Conservation (phyloP, 2,329 filamentous ascomycete genomes). For the Tolypocladium guangdongense region DNA sequence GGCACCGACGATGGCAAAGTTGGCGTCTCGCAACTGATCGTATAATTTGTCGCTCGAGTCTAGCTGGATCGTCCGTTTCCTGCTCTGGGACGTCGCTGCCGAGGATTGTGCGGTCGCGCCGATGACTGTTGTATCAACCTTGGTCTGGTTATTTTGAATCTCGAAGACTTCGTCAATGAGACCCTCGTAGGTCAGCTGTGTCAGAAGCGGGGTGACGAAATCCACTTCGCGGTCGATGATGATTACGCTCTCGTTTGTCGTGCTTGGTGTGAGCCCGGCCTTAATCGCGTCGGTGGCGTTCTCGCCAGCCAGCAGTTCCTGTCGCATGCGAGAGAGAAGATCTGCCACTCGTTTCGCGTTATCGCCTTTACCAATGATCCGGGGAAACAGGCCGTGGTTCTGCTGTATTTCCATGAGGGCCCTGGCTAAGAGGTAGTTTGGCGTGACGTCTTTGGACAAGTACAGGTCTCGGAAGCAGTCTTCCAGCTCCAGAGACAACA, state of each 20-base stretch:
- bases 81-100: conserved; percentile 44
- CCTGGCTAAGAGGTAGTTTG: conserved; percentile 79
- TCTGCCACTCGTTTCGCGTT: conserved; percentile 85
- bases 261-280: conserved; percentile 71
- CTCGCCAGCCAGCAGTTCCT: conserved; percentile 74
- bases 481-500: conserved; percentile 83
- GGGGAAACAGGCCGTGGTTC: conserved; percentile 83
- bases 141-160: conserved; percentile 85
- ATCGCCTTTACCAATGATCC: conserved; percentile 91
- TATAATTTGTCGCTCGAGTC: conserved; percentile 87
- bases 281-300: conserved; percentile 50
- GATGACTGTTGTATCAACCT: conserved; percentile 83
- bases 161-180: conserved; percentile 88
- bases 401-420: conserved; percentile 92
- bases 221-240: conserved; percentile 94
- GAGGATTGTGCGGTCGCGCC: conserved; percentile 58
- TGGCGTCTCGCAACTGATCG: conserved; percentile 76
- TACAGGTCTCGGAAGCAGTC: conserved; percentile 82
- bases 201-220: conserved; percentile 82
- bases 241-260: conserved; percentile 79
- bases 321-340: conserved; percentile 79
- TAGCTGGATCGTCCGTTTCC: conserved; percentile 79
- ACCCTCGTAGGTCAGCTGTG: conserved; percentile 93
- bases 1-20: conserved; percentile 88
- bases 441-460: conserved; percentile 79